Base-by-base conservation (phyloP, 306 rosid genomes). In the Mucuna pruriens region DNA sequence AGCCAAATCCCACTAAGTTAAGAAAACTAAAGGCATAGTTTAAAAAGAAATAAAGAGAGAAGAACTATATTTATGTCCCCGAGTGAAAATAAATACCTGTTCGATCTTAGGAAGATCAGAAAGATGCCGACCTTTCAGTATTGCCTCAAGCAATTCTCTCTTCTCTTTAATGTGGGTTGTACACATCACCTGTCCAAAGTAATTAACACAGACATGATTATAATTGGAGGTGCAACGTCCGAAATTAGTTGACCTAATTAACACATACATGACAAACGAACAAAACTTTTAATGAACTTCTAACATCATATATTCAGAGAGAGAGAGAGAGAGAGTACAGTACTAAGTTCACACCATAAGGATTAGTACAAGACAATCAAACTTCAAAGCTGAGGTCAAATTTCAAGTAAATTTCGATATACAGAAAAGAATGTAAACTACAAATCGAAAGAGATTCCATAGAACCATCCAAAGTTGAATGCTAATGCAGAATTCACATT, bases 171-270 rank as follows among this genome's bases (percentile, higher is more conserved):
- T 75, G 76, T 78, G 54, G 17, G 75, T 19, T 45, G 60, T 80
- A 52, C 95, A 91, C 91, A 91, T 91, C 64, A 89, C 90, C 91
- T 89, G 71, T 82, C 20, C 77, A 80, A 45, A 64, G 72, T 54
- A 78, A 31, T 22, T 13, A 36, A 10, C 61, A 23, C 17, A 57
- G 6, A 22, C 42, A 38, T 45, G 15, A 49, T 60, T 4, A n/a
- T 66, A 40, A 34, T 29, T 25, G 6, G 40, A 11, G 31, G 46
- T 57, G 36, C 9, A 10, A 36, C 51, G 9, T 74, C 13, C 17
- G 36, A 25, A 69, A 49, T 52, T 49, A n/a, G 34, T 75, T 40
- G 13, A 45, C 12, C n/a, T n/a, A n/a, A n/a, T 16, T 31, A 12
- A 62, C 11, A 29, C 42, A 22, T 3, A 38, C 40, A 4, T 38